Evolutionary conservation across 1,284 basidiomycete species (phyloP).

Genomic region (Austroboletus niveus): DNA sequence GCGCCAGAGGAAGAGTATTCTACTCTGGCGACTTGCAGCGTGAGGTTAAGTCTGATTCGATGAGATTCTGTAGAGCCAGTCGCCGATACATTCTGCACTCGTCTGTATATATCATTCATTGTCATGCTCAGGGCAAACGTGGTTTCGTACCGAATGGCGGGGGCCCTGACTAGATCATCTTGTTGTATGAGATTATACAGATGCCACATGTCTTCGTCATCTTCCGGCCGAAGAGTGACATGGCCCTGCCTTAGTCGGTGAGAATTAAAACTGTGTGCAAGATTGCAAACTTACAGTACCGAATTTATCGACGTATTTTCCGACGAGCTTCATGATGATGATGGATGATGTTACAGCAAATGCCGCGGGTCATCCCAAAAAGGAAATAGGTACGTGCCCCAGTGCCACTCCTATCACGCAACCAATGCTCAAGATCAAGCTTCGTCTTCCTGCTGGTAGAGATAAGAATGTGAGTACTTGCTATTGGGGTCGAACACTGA

Average conservation of each 20-base stretch:
- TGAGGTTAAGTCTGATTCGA: conserved; percentile 83
- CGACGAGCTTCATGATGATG: conserved; percentile 72
- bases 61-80: conserved; percentile 95
- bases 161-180: conserved; percentile 88
- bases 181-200: conserved; percentile 95
- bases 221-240: conserved; percentile 88
- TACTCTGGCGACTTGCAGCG: conserved; percentile 70
- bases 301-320: conserved; percentile 76
- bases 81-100: conserved; percentile 77
- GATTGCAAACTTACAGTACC: conserved; percentile 55
- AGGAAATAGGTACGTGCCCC: no score
- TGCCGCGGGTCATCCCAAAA: no score
- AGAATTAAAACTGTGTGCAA: conserved; percentile 3
- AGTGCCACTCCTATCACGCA: no score
- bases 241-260: conserved; percentile 59
- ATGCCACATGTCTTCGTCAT: conserved; percentile 99
- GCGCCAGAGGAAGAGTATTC: conserved; percentile 69
- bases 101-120: conserved; percentile 36
- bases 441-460: no score
- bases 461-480: no score
- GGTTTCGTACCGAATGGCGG: conserved; percentile 70
- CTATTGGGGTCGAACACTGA: no score
- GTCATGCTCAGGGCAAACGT: neutral
- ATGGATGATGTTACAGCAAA: no score
- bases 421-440: no score